These are phyloP conservation scores for Mimosa pudica DNA, from an alignment of 306 rosid species.

Conservation along the genomic window DNA sequence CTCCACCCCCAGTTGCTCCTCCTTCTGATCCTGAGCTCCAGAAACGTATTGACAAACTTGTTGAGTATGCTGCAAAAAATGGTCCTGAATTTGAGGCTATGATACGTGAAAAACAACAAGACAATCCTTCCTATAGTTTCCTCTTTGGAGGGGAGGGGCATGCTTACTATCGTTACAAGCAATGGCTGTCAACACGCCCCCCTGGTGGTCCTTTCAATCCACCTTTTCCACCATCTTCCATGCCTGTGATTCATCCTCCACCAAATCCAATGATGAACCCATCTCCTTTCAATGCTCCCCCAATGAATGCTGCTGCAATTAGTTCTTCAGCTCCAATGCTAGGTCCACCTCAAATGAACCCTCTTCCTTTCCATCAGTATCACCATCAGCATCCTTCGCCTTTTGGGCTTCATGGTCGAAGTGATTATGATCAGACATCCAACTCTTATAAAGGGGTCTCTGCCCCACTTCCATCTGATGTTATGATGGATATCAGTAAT, in stretches of 20 bases:
- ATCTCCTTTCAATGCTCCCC: slow-evolving; percentile 62
- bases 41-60: slow-evolving; percentile 88
- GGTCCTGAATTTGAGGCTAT: slow-evolving; percentile 97
- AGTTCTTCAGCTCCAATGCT: slow-evolving; percentile 62
- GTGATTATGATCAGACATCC: slow-evolving; percentile 80
- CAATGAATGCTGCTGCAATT: slow-evolving; percentile 58
- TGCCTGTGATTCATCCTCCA: slow-evolving; percentile 73
- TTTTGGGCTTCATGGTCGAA: slow-evolving; percentile 69
- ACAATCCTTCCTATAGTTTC: slow-evolving; percentile 87
- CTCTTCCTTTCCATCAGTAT: slow-evolving; percentile 64
- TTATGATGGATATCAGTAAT: slow-evolving; percentile 68
- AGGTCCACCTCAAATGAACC: slow-evolving; percentile 55
- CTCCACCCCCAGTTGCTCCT: slow-evolving; percentile 70
- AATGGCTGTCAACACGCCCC: slow-evolving; percentile 69
- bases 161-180: slow-evolving; percentile 77
- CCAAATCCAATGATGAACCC: slow-evolving; percentile 79
- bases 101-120: slow-evolving; percentile 93
- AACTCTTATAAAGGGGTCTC: slow-evolving; percentile 78
- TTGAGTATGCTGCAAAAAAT: slow-evolving; percentile 83
- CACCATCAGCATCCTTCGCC: slow-evolving; percentile 74
- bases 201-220: slow-evolving; percentile 74
- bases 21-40: slow-evolving; percentile 95
- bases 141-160: slow-evolving; percentile 98
- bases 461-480: slow-evolving; percentile 92
- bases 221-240: slow-evolving; percentile 59